Conservation (phyloP, 2,329 filamentous ascomycete species). For the Zymoseptoria ardabiliae region DNA sequence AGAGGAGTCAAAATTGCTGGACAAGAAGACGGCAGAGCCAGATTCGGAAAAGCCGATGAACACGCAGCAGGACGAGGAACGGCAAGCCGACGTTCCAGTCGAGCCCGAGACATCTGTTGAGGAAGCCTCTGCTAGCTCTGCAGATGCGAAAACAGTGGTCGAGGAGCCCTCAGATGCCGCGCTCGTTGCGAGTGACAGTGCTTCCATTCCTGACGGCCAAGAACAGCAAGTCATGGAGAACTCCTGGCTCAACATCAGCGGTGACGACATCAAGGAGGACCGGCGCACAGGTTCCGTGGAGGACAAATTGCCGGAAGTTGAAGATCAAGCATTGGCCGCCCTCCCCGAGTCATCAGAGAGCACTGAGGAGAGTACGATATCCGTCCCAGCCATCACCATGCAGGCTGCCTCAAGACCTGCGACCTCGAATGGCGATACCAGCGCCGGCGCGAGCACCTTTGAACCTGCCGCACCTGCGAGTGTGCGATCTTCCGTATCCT, state of each 20-base stretch:
- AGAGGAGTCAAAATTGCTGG: background rate
- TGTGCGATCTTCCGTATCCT: background rate
- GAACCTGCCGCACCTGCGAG: background rate
- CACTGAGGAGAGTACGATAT: background rate
- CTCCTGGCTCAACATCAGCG: background rate
- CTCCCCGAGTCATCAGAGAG: background rate
- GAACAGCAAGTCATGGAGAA: background rate
- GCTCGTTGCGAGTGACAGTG: background rate
- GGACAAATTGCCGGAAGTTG: background rate
- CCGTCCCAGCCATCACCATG: conserved; percentile 13
- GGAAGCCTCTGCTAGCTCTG: background rate
- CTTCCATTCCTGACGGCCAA: background rate
- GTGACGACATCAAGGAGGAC: background rate
- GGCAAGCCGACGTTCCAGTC: background rate
- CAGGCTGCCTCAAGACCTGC: conserved; percentile 16
- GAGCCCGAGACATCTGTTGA: background rate
- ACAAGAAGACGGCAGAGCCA: background rate
- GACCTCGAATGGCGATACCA: conserved; percentile 2
- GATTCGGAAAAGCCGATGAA: background rate
- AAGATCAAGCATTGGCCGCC: background rate
- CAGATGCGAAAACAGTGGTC: background rate
- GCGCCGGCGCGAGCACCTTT: background rate
- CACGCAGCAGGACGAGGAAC: background rate
- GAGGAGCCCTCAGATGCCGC: background rate
- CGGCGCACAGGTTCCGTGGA: background rate